A percentile compares a stretch with the other conserved stretches of the same genome.
These are phyloP conservation scores for Picea mariana DNA, from an alignment of 83 land plant species.

Conservation along the genomic window DNA sequence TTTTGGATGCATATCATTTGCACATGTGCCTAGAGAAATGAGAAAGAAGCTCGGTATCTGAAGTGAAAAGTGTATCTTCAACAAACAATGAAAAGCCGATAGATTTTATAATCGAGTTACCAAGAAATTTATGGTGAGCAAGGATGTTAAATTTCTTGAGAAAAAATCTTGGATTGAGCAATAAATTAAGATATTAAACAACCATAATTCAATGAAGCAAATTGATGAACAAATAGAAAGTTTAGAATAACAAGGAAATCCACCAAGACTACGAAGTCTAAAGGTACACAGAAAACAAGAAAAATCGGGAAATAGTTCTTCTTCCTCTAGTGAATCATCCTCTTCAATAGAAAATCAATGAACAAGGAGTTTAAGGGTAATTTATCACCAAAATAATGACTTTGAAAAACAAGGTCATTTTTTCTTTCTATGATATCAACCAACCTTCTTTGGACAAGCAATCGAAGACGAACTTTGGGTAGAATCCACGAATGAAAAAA, in stretches of 20 bases:
- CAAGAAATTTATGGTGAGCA: conserved; percentile 8
- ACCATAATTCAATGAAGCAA: background rate
- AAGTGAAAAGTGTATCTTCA: too few relatives aligned
- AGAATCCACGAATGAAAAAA: background rate
- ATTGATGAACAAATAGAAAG: too few relatives aligned
- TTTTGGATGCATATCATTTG: too few relatives aligned
- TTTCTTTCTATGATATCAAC: background rate
- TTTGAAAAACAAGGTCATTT: background rate
- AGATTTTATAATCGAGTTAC: background rate
- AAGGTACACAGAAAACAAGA: background rate
- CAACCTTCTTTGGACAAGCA: background rate
- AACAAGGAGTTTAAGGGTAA: background rate
- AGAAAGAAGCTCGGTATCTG: too few relatives aligned
- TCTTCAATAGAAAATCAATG: background rate
- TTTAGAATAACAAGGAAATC: background rate
- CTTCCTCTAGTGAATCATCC: background rate
- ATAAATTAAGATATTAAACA: too few relatives aligned
- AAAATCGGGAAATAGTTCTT: background rate
- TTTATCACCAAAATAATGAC: background rate
- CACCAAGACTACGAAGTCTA: background rate
- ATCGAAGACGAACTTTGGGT: background rate
- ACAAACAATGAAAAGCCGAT: too few relatives aligned
- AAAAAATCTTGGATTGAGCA: background rate
- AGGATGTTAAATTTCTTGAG: conserved; percentile 15
- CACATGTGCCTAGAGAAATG: too few relatives aligned